phyloP scores from a whole-genome alignment of 1,139 yeast species.

The Sugiyamaella sp. region DNA sequence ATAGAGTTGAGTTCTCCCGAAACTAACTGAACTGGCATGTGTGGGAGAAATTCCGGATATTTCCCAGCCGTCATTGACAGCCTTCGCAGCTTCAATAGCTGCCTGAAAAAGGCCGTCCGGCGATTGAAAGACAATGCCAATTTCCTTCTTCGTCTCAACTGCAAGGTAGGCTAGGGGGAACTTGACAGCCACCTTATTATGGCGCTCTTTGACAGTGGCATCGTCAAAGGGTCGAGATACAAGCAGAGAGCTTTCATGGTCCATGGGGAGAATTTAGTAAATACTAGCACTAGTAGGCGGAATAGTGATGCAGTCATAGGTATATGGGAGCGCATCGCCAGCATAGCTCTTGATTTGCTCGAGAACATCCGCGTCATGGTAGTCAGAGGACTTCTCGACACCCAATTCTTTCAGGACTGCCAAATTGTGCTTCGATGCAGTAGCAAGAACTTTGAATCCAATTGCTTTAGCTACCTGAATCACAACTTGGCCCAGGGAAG shows the following conservation, averaged over 20 bases:
- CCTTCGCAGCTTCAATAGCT: slow-evolving; percentile 31
- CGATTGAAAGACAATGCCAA: slow-evolving; percentile 30
- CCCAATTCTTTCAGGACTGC: slow-evolving; percentile 53
- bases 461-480: slow-evolving; percentile 56
- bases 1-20: slow-evolving; percentile 43
- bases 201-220: slow-evolving; percentile 37
- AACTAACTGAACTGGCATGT: slow-evolving; percentile 45
- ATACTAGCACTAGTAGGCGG: slow-evolving; percentile 16
- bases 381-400: slow-evolving; percentile 64
- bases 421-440: slow-evolving; percentile 54
- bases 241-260: slow-evolving; percentile 18
- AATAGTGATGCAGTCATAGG: slow-evolving; percentile 57
- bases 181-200: slow-evolving; percentile 25
- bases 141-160: slow-evolving; percentile 39
- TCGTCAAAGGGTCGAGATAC: slow-evolving; percentile 22
- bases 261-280: slow-evolving; percentile 16
- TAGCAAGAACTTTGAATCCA: slow-evolving; percentile 58
- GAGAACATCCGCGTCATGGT: slow-evolving; percentile 56
- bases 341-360: slow-evolving; percentile 52
- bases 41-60: slow-evolving; percentile 25
- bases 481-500: slow-evolving; percentile 58
- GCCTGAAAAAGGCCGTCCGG: slow-evolving; percentile 32
- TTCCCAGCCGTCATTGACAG: slow-evolving; percentile 28
- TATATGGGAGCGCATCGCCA: slow-evolving; percentile 51
- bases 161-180: slow-evolving; percentile 47